Evolutionary conservation across 2,329 filamentous ascomycete genomes (phyloP).

Genomic region (Colletotrichum ledebouriae): DNA sequence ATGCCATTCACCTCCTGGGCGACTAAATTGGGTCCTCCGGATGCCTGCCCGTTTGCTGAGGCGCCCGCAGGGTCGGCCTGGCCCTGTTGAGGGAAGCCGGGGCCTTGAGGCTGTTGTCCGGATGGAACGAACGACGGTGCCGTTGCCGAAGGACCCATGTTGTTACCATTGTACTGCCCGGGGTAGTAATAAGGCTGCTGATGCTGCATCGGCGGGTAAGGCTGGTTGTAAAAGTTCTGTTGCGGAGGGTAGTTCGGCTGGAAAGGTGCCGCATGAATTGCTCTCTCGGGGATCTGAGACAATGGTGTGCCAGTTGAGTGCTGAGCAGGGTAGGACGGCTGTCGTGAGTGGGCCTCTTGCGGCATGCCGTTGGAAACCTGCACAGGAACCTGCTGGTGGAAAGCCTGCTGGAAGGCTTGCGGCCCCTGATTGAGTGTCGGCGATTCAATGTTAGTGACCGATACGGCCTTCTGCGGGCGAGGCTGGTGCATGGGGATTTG

Average conservation of each 20-base stretch:
- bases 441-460: conserved; percentile 91
- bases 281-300: conserved; percentile 92
- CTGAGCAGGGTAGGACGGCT: conserved; percentile 78
- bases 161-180: conserved; percentile 46
- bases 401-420: conserved; percentile 90
- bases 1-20: conserved; percentile 95
- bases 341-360: conserved; percentile 74
- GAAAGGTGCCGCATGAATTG: conserved; percentile 91
- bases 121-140: conserved; percentile 70
- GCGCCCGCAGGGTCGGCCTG: conserved; percentile 54
- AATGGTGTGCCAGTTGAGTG: conserved; percentile 82
- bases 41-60: conserved; percentile 57
- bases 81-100: conserved; percentile 58
- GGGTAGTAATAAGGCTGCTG: conserved; percentile 72
- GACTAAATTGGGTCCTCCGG: conserved; percentile 68
- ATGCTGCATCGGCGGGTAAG: conserved; percentile 69
- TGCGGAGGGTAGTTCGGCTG: conserved; percentile 79
- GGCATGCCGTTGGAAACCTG: conserved; percentile 72
- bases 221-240: conserved; percentile 69
- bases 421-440: conserved; percentile 74
- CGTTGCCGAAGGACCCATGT: conserved; percentile 51
- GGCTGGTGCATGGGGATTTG: conserved; percentile 89
- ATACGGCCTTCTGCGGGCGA: conserved; percentile 93
- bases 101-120: conserved; percentile 60
- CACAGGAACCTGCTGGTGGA: conserved; percentile 93